Evolutionary conservation across 768 basidiomycete species (phyloP).

Genomic region (Cubamyces lactineus): DNA sequence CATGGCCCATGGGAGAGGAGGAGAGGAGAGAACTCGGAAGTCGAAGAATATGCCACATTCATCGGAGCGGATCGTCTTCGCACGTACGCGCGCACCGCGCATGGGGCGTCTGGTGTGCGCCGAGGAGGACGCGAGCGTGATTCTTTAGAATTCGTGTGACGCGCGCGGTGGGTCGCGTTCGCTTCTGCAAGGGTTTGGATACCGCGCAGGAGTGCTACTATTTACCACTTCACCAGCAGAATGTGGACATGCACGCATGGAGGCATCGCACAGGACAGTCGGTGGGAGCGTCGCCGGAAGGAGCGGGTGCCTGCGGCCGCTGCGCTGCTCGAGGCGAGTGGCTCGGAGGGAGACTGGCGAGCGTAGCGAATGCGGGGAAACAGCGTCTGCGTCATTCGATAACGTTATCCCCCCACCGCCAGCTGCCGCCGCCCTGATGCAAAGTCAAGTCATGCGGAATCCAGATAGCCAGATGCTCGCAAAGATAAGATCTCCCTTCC

Average conservation of each 20-base stretch:
- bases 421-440: constrained; percentile 7
- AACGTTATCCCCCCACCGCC: constrained; percentile 20
- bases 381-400: constrained; percentile 20
- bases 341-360: background rate
- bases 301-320: background rate
- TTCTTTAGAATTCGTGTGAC: too few species aligned
- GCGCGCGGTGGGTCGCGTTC: too few species aligned
- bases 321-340: background rate
- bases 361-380: constrained; percentile 24
- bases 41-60: constrained; percentile 3
- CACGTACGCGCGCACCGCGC: background rate
- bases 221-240: too few species aligned
- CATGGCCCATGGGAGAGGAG: background rate
- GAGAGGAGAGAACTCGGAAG: background rate
- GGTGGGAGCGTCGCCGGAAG: constrained; percentile 5
- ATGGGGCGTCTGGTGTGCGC: too few species aligned
- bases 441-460: too few species aligned
- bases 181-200: too few species aligned
- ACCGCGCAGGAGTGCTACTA: too few species aligned
- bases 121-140: too few species aligned
- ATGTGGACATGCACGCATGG: too few species aligned
- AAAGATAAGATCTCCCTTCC: constrained; percentile 22
- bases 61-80: constrained; percentile 17
- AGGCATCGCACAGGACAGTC: background rate
- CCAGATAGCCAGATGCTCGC: constrained; percentile 3